Evolutionary conservation across 441 rosid genomes (phyloP).

Genomic region (Mallotus japonicus): DNA sequence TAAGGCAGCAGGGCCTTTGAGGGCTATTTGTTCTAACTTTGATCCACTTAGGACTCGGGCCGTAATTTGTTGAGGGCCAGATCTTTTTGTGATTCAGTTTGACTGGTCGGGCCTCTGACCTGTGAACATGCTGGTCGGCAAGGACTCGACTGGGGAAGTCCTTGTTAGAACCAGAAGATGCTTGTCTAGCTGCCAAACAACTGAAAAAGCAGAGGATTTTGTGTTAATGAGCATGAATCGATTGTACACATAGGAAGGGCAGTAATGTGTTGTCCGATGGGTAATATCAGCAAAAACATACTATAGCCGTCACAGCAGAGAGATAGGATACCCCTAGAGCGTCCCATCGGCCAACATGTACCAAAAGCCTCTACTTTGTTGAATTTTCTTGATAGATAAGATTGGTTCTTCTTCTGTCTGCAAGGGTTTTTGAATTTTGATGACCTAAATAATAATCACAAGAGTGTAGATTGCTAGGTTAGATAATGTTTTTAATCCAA

Average conservation of each 20-base stretch:
- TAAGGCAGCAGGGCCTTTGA: neutral
- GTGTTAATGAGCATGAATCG: neutral
- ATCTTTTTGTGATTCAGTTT: too few species aligned
- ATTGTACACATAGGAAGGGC: neutral
- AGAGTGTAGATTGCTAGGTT: neutral
- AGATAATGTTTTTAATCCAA: neutral
- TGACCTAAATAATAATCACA: neutral
- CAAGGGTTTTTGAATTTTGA: too few species aligned
- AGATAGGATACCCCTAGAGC: neutral
- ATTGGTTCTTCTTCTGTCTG: too few species aligned
- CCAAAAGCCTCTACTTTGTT: neutral
- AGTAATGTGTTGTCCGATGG: neutral
- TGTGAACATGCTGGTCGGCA: neutral
- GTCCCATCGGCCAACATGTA: conserved; percentile 2
- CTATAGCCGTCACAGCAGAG: conserved; percentile 22
- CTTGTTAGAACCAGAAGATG: neutral
- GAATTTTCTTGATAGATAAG: neutral
- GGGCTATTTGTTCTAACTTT: too few species aligned
- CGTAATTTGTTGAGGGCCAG: too few species aligned
- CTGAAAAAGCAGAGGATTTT: neutral
- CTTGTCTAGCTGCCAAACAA: neutral
- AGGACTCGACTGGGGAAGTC: too few species aligned
- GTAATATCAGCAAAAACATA: neutral
- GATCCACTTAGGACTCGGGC: neutral
- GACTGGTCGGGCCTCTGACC: neutral